Base-by-base conservation (phyloP, 176 grass and related monocot species). In the Areca catechu region DNA sequence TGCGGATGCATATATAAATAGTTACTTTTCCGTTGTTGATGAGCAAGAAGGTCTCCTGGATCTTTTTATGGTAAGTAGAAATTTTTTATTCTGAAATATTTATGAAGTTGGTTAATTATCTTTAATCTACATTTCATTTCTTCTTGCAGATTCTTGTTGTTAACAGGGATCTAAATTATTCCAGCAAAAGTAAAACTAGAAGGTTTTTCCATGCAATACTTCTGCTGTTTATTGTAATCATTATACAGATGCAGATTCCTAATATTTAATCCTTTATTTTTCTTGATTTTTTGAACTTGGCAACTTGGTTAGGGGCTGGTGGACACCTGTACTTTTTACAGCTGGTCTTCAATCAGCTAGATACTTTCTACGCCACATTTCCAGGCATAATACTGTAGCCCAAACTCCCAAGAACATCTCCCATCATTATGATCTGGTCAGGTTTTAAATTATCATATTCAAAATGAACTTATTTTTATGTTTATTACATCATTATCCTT, bases 381-480 rank as follows among this genome's bases (percentile, higher is more conserved):
- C 71, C 53, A 73, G 85, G 71, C 84, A 70, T 52, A 95, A 95
- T 55, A 72, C 85, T 60, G 71, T 95, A 43, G 83, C 79, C 3
- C 90, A 95, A 83, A 66, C 90, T 75, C 90, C 79, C 48, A 74
- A 54, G 61, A 95, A 95, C 68, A 83, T 95, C 22, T 95, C 90
- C 67, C 62, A 80, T 59, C 90, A 95, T 70, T 95, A 95, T 58
- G 89, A 95, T 85, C 61, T 95, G 81, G 86, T 89, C 62, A 74
- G 69, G 49, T 17, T 49, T 20, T 5, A 34, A 7, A 30, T 14
- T 54, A 19, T 20, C 15, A 24, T 19, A 15, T 19, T 34, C 20
- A 12, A 50, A n/a, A 62, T 16, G 50, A n/a, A 18, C 20, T 25
- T 16, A 28, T 10, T n/a, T 23, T 19, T 3, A 5, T 15, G 20